Base-by-base conservation (phyloP, 768 basidiomycete species). In the Suillus sp. region DNA sequence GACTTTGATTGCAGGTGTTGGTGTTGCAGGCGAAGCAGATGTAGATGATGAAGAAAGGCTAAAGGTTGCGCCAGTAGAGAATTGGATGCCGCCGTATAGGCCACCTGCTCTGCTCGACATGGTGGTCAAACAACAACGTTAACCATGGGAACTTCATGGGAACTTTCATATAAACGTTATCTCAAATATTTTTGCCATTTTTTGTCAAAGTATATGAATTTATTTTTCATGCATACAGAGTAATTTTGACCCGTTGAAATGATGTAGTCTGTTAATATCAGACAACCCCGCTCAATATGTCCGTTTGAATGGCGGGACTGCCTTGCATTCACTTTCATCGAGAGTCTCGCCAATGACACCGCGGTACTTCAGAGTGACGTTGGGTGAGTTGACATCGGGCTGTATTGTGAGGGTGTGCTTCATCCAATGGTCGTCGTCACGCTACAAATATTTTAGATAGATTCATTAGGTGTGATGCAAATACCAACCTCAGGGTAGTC, bases 241-340 rank as follows among this genome's bases (percentile, higher is more conserved):
- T 9, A 38, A 38, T 27, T 57, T 56, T 40, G 18, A 40, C 38
- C 18, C 25, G 30, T 53, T n/a, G 16, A 56, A 3, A 37, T 16
- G 9, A 38, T 25, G 5, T 40, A 40, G 20, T 38, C 27, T 22
- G 35, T 14, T 7, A 25, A 13, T 5, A 25, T 25, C 1, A 22
- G 22, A 57, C 37, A 40, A 57, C 11, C 47, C 54, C 6, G 11
- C 38, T 58, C 83, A 96, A 78, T 96, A 96, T 61, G 92, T 92
- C 77, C 95, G 93, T 85, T 96, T 96, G 88, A 97, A 97, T 16
- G 96, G 96, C 66, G 96, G 96, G 38, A 99, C 94, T 45, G 91
- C 73, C 83, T 96, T 96, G 90, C 96, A 96, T 81, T 98, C 96
- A 71, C 86, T 90, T 80, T 96, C 93, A 73, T 99, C 96, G 50